Percentiles rank a stretch among this genome's conserved stretches.
phyloP scores from a whole-genome alignment of 2,329 filamentous ascomycete genomes.

The Diaporthe ilicicola region DNA sequence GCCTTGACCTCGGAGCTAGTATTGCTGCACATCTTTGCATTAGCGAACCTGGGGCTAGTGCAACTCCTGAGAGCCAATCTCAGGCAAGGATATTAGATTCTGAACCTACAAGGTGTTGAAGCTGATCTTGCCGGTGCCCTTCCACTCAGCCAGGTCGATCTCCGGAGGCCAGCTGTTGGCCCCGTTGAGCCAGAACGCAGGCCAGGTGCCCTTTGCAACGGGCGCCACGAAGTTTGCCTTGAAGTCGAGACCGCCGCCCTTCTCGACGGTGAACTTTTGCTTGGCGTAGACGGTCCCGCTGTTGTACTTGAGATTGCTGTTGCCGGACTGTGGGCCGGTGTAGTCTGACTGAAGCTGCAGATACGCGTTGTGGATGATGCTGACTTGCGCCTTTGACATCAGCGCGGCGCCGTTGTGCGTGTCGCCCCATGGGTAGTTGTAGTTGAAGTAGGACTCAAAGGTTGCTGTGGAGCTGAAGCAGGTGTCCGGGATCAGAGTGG shows the following conservation, averaged over 20 bases:
- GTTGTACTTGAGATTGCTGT: slow-evolving; percentile 57
- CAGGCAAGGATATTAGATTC: not conserved
- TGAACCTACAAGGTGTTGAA: slow-evolving; percentile 56
- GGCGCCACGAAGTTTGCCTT: slow-evolving; percentile 48
- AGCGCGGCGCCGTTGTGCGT: slow-evolving; percentile 63
- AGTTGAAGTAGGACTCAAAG: slow-evolving; percentile 53
- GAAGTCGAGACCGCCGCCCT: slow-evolving; percentile 49
- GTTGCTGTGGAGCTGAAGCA: slow-evolving; percentile 45
- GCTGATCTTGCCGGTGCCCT: slow-evolving; percentile 59
- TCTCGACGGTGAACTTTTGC: slow-evolving; percentile 47
- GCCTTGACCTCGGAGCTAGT: slow-evolving; percentile 52
- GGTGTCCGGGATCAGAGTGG: slow-evolving; percentile 46
- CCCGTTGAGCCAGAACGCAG: slow-evolving; percentile 64
- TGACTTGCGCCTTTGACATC: slow-evolving; percentile 56
- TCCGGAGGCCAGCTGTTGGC: slow-evolving; percentile 63
- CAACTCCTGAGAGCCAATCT: not conserved
- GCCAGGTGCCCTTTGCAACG: slow-evolving; percentile 57
- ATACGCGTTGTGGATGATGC: slow-evolving; percentile 47
- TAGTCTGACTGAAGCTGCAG: slow-evolving; percentile 55
- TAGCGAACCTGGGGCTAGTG: not conserved
- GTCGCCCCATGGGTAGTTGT: slow-evolving; percentile 63
- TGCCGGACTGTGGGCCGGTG: slow-evolving; percentile 47
- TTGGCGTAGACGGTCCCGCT: slow-evolving; percentile 51
- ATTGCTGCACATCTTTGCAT: slow-evolving; percentile 37
- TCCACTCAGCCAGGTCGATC: slow-evolving; percentile 67